phyloP scores from a whole-genome alignment of 805 yeast species.

The Zygoascus flipseniorum region DNA sequence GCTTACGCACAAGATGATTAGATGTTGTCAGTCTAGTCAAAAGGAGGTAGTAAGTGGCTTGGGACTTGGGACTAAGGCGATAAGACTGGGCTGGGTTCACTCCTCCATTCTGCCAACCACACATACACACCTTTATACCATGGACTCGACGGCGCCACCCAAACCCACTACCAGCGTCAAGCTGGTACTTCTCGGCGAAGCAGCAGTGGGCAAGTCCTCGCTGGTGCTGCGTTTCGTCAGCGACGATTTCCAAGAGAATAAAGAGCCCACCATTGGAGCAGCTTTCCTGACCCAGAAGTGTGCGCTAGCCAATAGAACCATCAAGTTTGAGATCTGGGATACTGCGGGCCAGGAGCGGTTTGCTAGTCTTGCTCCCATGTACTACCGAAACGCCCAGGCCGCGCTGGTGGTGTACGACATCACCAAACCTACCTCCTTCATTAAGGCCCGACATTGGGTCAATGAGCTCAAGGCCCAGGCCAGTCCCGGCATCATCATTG shows the following conservation, averaged over 20 bases:
- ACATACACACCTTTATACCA: background rate
- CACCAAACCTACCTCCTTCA: conserved; percentile 89
- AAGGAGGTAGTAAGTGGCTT: too few species aligned
- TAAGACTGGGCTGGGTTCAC: background rate
- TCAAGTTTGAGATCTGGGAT: conserved; percentile 68
- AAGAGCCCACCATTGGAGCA: conserved; percentile 97
- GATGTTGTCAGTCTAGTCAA: too few species aligned
- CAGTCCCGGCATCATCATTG: conserved; percentile 81
- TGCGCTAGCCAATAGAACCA: conserved; percentile 73
- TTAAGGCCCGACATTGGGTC: conserved; percentile 97
- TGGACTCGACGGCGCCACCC: conserved; percentile 12
- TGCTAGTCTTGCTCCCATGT: conserved; percentile 94
- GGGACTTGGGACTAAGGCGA: too few species aligned
- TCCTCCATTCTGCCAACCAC: background rate
- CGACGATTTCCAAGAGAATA: conserved; percentile 93
- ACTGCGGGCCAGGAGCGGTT: conserved; percentile 98
- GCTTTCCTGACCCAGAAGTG: conserved; percentile 94
- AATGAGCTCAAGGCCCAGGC: conserved; percentile 94
- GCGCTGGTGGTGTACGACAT: conserved; percentile 93
- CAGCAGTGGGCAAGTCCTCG: conserved; percentile 96
- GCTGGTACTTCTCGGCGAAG: conserved; percentile 88
- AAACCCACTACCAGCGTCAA: conserved; percentile 68
- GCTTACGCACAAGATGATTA: too few species aligned
- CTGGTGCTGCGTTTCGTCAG: conserved; percentile 86
- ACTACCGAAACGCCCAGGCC: conserved; percentile 94